Base-by-base conservation (phyloP, 2,329 filamentous ascomycete species). In the Xylaria sp. region DNA sequence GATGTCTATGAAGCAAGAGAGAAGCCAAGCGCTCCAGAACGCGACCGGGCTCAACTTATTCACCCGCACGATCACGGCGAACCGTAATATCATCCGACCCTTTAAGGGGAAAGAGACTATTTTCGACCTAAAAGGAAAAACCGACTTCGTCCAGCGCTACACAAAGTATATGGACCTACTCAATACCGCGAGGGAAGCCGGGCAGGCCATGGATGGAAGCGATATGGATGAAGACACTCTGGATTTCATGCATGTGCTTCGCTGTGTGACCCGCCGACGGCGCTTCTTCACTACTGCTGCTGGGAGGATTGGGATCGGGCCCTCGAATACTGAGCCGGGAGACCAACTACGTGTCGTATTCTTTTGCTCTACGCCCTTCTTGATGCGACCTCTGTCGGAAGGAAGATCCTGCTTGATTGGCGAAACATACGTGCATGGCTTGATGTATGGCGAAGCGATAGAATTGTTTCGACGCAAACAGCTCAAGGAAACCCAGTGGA, bases 391-490 rank as follows among this genome's bases (percentile, higher is more conserved):
- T n/a, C 2, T 5, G 6, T 44, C 16, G 40, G 40, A 44, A 44
- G 40, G 40, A n/a, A 44, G 40, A n/a, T 44, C 18, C 1, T 16
- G 13, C 16, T 18, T 44, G 18, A 44, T 44, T 44, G 40, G 40
- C 40, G 40, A 44, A n/a, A 44, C 40, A 44, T 44, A 44, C 18
- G 40, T 44, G 40, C 40, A 44, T 44, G 40, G 40, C 40, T 44
- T 44, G 40, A 18, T 44, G 40, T 44, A 44, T 44, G 40, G 40
- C 18, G 40, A 44, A 44, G 40, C 40, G 40, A 44, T 44, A 44
- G 40, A 44, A 8, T 5, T 44, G 40, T 44, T 44, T 44, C 40
- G 40, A n/a, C 16, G 8, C 4, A 44, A 44, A n/a, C 40, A 44
- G 13, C 40, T 44, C 13, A 44, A 44, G 40, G 40, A 44, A 44